Evolutionary conservation across 192 early-diverging fungal genomes (phyloP), one percentile per base, ranked within the genome.

Genomic region (Backusella luteola): DNA sequence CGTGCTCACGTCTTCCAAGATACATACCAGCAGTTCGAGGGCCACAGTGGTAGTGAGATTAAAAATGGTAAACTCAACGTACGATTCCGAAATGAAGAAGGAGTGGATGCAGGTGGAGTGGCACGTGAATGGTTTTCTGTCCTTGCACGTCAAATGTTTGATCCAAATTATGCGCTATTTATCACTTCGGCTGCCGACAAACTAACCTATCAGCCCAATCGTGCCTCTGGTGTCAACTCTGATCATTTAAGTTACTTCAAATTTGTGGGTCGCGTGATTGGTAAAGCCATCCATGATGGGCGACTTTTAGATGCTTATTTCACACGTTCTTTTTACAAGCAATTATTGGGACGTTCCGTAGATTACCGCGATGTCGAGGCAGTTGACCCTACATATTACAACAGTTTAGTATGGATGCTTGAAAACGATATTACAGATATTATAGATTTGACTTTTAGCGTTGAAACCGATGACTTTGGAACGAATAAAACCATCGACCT

Each of bases 51-150:
- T 59, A 93, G 96, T 53, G 95, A 97, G 76, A 95, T 99, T 84
- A 96, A 95, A 82, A 91, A 92, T 77, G 93, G 95, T 66, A 97
- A 97, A 80, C 87, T 99, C 53, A 92, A 90, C 75, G 96, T 99
- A 39, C 90, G 93, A 26, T 99, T 99, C 85, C 88, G 93, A 76
- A 93, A 96, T 35, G 97, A 99, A 77, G 97, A 98, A 76, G 97
- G 97, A 38, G 95, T 97, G 0, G 97, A 99, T 86, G 96, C 95
- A 15, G 97, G 97, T 39, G 97, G 97, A 46, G 95, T 99, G 4
- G 96, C 95, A 6, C 89, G 97, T 76, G 97, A 99, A 85, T 99
- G 97, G 96, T 99, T 97, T 90, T 94, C 95, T 80, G 97, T 93
- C 3, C 88, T 99, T 15, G 95, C 97, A 21, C 88, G 95, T 36